These are phyloP conservation scores for Drechslerella coelobrocha DNA, from an alignment of 2,329 filamentous ascomycete species.

Conservation along the genomic window DNA sequence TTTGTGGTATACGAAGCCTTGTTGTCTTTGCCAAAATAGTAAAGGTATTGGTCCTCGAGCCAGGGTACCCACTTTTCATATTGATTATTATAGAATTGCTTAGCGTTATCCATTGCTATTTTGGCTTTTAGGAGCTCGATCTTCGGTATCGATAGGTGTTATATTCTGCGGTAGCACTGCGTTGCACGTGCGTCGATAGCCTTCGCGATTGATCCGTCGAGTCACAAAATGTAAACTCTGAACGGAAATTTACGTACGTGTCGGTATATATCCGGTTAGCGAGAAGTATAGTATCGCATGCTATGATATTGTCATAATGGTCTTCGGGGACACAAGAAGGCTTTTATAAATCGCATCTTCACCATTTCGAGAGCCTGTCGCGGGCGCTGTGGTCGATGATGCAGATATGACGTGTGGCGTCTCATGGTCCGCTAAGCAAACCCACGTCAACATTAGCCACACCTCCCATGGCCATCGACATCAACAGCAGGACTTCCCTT, in stretches of 20 bases:
- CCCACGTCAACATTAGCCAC: conserved; percentile 29
- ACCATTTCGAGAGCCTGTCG: not conserved
- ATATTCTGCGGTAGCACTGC: conserved; percentile 10
- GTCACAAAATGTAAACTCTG: not conserved
- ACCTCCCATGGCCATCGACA: not conserved
- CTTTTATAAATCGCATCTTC: no score
- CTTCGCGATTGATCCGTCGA: not conserved
- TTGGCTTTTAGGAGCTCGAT: conserved; percentile 9
- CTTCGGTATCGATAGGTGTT: not conserved
- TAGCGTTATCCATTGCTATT: conserved; percentile 65
- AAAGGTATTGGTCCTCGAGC: conserved; percentile 75
- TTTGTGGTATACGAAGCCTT: conserved; percentile 75
- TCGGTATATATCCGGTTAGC: no score
- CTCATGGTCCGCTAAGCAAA: not conserved
- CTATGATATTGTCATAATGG: no score
- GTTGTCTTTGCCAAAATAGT: conserved; percentile 78
- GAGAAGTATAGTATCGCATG: no score
- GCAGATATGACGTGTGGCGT: conserved; percentile 49
- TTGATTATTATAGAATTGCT: conserved; percentile 72
- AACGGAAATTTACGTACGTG: no score
- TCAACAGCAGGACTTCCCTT: not conserved
- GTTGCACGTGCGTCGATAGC: not conserved
- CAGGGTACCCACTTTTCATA: conserved; percentile 79
- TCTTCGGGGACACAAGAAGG: no score
- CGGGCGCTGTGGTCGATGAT: conserved; percentile 17